These are phyloP conservation scores for Collybia nuda DNA, from an alignment of 768 basidiomycete genomes.

Conservation along the genomic window DNA sequence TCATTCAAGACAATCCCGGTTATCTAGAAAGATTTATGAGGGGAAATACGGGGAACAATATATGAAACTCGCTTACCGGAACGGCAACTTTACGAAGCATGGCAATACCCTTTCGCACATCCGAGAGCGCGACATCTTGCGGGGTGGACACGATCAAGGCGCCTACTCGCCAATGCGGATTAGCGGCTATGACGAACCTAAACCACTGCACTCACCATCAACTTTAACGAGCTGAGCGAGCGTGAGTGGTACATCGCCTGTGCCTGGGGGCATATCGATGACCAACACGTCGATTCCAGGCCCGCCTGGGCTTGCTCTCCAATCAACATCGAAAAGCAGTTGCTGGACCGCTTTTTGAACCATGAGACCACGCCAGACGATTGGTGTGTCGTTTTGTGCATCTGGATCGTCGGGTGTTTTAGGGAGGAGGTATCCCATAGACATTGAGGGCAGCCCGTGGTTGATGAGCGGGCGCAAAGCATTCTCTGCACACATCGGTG, in stretches of 20 bases:
- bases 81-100: constrained; percentile 90
- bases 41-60: neutral
- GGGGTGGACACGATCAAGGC: constrained; percentile 94
- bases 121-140: constrained; percentile 89
- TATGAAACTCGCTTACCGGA: constrained; percentile 53
- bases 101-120: constrained; percentile 88
- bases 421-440: constrained; percentile 93
- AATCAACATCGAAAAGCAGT: constrained; percentile 94
- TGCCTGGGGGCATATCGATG: constrained; percentile 96
- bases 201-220: constrained; percentile 57
- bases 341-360: constrained; percentile 98
- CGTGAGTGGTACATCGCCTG: constrained; percentile 93
- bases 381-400: constrained; percentile 66
- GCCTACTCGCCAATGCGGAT: constrained; percentile 48
- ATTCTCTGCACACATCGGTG: constrained; percentile 46
- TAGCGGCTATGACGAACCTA: constrained; percentile 16
- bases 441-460: constrained; percentile 93
- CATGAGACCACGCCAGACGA: constrained; percentile 98
- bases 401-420: constrained; percentile 38
- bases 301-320: constrained; percentile 47
- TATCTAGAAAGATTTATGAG: constrained; percentile 48
- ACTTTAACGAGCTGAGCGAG: constrained; percentile 85
- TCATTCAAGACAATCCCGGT: constrained; percentile 87
- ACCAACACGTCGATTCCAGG: constrained; percentile 80
- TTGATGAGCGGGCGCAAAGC: constrained; percentile 82